Conservation (phyloP, 2,329 filamentous ascomycete species). For the Cryphonectria naterciae region DNA sequence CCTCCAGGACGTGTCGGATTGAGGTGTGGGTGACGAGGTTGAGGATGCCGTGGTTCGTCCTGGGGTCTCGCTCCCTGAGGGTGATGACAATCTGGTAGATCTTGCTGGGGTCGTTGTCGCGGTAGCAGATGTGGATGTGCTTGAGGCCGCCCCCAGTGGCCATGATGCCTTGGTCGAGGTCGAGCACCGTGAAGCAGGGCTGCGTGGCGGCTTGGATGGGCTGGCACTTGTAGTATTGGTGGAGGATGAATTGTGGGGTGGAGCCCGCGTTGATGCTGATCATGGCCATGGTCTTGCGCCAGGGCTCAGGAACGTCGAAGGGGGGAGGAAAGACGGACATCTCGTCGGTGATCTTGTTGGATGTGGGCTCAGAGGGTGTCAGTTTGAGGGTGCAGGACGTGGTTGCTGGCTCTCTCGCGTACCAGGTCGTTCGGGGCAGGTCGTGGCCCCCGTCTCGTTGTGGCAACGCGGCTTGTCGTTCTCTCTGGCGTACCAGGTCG, state of each 20-base stretch:
- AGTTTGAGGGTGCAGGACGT: too few relatives aligned
- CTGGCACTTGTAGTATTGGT: slow-evolving; percentile 19
- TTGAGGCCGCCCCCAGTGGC: slow-evolving; percentile 16
- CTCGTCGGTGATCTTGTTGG: background rate
- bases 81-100: slow-evolving; percentile 25
- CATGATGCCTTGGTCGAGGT: slow-evolving; percentile 16
- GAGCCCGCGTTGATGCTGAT: slow-evolving; percentile 27
- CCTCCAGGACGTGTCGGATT: slow-evolving; percentile 24
- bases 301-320: slow-evolving; percentile 23
- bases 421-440: background rate
- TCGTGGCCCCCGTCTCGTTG: background rate
- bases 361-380: background rate
- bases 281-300: slow-evolving; percentile 27
- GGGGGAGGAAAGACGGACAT: slow-evolving; percentile 7
- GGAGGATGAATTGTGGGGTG: slow-evolving; percentile 21
- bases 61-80: slow-evolving; percentile 7
- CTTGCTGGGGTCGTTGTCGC: slow-evolving; percentile 21
- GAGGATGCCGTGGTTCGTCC: slow-evolving; percentile 10
- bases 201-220: slow-evolving; percentile 7
- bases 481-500: too few relatives aligned
- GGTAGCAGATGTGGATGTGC: slow-evolving; percentile 21
- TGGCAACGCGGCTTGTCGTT: too few relatives aligned
- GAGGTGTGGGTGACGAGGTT: slow-evolving; percentile 27
- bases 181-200: slow-evolving; percentile 15
- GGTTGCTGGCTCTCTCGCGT: background rate